phyloP scores from a whole-genome alignment of 2,329 filamentous ascomycete species.

The Fusarium phyllophilum region DNA sequence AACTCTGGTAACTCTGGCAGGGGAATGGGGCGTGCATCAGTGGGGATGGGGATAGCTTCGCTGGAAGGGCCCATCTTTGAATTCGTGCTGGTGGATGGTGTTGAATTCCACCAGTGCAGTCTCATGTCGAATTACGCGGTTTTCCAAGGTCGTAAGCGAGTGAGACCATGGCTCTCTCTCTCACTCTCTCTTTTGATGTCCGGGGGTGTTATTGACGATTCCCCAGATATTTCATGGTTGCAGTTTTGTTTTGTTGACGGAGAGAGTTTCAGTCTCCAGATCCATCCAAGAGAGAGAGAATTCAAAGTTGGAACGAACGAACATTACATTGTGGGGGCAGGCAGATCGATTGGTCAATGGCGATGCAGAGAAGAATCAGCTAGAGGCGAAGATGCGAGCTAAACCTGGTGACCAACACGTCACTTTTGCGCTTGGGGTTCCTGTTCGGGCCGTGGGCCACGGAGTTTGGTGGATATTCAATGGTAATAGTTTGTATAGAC shows the following conservation, averaged over 20 bases:
- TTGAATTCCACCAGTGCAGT: constrained; percentile 30
- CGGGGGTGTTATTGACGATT: background rate
- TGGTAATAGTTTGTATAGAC: constrained; percentile 19
- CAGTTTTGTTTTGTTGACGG: background rate
- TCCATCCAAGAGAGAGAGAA: background rate
- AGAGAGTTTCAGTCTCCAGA: background rate
- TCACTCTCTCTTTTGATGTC: background rate
- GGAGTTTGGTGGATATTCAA: constrained; percentile 11
- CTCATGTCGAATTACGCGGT: constrained; percentile 28
- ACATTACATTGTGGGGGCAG: constrained; percentile 5
- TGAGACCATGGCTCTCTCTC: constrained; percentile 20
- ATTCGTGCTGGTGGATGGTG: constrained; percentile 8
- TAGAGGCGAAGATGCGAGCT: background rate
- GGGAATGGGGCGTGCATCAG: constrained; percentile 26
- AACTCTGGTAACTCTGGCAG: constrained; percentile 33
- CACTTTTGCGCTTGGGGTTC: constrained; percentile 11
- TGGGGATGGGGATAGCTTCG: constrained; percentile 26
- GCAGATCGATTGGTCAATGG: constrained; percentile 32
- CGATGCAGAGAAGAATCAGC: background rate
- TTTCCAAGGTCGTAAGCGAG: constrained; percentile 20
- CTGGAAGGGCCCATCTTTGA: constrained; percentile 26
- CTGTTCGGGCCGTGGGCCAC: constrained; percentile 4
- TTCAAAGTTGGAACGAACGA: background rate
- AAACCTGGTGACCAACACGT: constrained; percentile 12
- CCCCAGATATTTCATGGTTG: background rate